phyloP scores from a whole-genome alignment of 139 green algal genomes.

The Closterium sp. region DNA sequence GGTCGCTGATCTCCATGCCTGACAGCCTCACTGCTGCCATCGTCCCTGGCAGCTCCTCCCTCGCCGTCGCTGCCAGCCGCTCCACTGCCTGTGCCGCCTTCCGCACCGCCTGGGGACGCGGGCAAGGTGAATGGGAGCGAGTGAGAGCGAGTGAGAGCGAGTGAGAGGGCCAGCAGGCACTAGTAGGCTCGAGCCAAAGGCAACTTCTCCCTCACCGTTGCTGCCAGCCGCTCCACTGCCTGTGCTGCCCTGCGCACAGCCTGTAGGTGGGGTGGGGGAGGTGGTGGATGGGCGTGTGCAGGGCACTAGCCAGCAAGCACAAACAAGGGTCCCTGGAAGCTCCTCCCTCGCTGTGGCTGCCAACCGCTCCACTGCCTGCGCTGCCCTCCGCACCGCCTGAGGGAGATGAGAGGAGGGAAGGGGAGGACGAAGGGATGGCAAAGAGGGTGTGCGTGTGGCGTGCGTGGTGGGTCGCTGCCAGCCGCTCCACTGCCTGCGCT shows the following conservation, averaged over 20 bases:
- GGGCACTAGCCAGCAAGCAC: too few species aligned
- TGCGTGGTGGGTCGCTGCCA: too few species aligned
- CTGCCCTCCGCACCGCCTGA: slow-evolving; percentile 6
- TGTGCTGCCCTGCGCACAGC: background rate
- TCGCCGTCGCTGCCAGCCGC: slow-evolving; percentile 27
- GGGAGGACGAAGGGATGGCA: too few species aligned
- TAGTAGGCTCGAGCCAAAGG: slow-evolving; percentile 1
- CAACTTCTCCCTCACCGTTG: background rate
- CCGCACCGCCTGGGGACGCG: slow-evolving; percentile 15
- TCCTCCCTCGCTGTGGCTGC: background rate
- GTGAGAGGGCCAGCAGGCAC: too few species aligned
- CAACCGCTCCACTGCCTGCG: too few species aligned
- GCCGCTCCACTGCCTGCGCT: too few species aligned
- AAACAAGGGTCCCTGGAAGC: slow-evolving; percentile 24
- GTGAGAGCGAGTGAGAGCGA: background rate
- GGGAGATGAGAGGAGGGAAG: too few species aligned
- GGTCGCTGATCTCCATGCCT: slow-evolving; percentile 53
- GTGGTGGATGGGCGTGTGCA: too few species aligned
- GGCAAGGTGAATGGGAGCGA: background rate
- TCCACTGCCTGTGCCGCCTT: slow-evolving; percentile 31
- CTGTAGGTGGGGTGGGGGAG: background rate
- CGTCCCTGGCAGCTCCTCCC: slow-evolving; percentile 42
- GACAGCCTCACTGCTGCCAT: slow-evolving; percentile 46
- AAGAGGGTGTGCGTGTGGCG: too few species aligned
- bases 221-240: background rate